Percentiles rank a stretch among this genome's conserved stretches.
Conservation (phyloP, 257 asterid species). For the Osmanthus fragrans region DNA sequence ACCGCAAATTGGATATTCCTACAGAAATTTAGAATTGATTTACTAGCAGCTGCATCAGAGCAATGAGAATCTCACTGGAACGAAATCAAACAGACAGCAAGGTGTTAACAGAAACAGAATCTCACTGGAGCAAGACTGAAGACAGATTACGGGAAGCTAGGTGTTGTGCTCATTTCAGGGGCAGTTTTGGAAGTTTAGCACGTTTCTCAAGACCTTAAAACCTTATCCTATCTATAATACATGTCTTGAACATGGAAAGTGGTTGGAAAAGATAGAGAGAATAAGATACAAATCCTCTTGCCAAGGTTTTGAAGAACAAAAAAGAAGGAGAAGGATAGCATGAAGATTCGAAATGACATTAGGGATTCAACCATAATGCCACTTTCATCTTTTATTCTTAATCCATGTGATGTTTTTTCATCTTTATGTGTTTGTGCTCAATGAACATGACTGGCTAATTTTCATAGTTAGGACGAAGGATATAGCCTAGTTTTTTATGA, state of each 20-base stretch:
- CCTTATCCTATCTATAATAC: neutral
- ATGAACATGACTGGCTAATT: neutral
- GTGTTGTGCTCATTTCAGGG: neutral
- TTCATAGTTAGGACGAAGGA: neutral
- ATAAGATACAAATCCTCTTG: neutral
- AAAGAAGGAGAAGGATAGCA: neutral
- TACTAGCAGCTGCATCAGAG: neutral
- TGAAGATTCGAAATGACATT: too few relatives aligned
- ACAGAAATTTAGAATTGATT: neutral
- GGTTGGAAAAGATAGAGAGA: neutral
- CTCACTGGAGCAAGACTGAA: neutral
- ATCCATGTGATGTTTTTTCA: neutral
- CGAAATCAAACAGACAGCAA: neutral
- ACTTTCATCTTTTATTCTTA: neutral
- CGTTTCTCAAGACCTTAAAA: neutral
- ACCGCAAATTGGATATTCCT: neutral
- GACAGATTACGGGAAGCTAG: too few relatives aligned
- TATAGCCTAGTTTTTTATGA: too few relatives aligned
- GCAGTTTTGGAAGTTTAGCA: neutral
- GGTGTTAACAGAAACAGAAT: neutral
- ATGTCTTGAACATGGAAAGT: too few relatives aligned
- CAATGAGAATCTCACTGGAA: neutral
- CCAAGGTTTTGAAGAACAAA: neutral
- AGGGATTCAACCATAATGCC: neutral
- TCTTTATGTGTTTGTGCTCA: too few relatives aligned